Base-by-base conservation (phyloP, 345 rosid species). In the Salix purpurea region DNA sequence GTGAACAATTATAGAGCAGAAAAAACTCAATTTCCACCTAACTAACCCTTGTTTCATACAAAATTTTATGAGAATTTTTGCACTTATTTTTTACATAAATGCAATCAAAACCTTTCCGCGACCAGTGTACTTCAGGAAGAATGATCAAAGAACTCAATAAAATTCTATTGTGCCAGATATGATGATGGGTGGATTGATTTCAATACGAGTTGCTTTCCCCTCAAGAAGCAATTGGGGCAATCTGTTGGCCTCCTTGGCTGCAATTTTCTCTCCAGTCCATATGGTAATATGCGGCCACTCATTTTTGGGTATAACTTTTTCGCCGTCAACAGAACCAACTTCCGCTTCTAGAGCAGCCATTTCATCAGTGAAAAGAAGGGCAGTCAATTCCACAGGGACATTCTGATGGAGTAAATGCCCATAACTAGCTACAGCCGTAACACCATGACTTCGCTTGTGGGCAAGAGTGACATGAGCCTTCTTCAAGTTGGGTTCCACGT, bases 371-470 rank as follows among this genome's bases (percentile, higher is more conserved):
- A 89, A 93, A 61, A 93, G 86, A 56, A 96, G 85, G 72, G 92
- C 92, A 0, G 87, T 91, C 60, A 92, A 80, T 70, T 89, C 85
- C 73, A 96, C 92, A 0, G 99, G 91, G 50, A 92, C 94, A 32
- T 85, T 78, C 32, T 66, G 88, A 65, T 86, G 74, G 54, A 88
- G 70, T 75, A 84, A 86, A 74, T 78, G 64, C 23, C 92, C 91
- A 39, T 89, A 92, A 67, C 83, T 80, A 54, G 99, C 99, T 36
- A 96, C 88, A 10, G 94, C 88, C 39, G 92, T 77, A 50, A 93
- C 97, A 5, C 98, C 98, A 2, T 92, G 98, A 82, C 97, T 88
- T 84, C 88, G 89, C 87, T 92, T 96, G 86, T 96, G 99, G 46
- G 98, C 97, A 65, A 96, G 98, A 24, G 98, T 93, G 42, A 92